A percentile compares a stretch with the other conserved stretches of the same genome.
phyloP scores from a whole-genome alignment of 2,329 filamentous ascomycete genomes.

The Clonostachys chloroleuca region DNA sequence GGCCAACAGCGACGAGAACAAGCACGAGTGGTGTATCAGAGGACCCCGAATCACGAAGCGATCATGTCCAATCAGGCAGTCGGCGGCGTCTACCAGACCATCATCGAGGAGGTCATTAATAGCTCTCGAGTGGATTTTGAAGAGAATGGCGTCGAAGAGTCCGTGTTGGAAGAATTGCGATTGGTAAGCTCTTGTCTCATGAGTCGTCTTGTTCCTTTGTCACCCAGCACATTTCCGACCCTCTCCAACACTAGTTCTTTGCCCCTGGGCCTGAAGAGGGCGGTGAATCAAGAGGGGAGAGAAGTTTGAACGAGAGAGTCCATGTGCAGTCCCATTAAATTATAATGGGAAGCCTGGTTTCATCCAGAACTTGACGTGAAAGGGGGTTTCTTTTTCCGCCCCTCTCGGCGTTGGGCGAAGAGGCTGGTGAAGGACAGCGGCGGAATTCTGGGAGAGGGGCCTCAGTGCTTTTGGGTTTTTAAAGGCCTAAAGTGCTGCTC shows the following conservation, averaged over 20 bases:
- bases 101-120: conserved; percentile 83
- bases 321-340: too few species aligned
- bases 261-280: too few species aligned
- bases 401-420: conserved; percentile 6
- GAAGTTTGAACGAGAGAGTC: too few species aligned
- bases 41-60: conserved; percentile 2
- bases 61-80: conserved; percentile 56
- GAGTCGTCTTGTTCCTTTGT: not conserved
- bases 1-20: too few species aligned
- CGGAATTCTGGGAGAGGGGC: conserved; percentile 28
- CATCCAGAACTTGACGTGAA: too few species aligned
- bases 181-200: conserved; percentile 58
- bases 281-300: too few species aligned
- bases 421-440: conserved; percentile 15
- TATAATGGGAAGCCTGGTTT: too few species aligned
- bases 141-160: conserved; percentile 87
- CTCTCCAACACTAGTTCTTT: too few species aligned
- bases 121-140: conserved; percentile 94
- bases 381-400: too few species aligned
- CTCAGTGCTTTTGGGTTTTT: conserved; percentile 51
- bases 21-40: not conserved
- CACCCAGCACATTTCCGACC: too few species aligned
- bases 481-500: conserved; percentile 24
- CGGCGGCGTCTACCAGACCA: conserved; percentile 75
- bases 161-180: conserved; percentile 81